phyloP scores from a whole-genome alignment of 2,329 filamentous ascomycete species.

The Rutstroemia sp. region DNA sequence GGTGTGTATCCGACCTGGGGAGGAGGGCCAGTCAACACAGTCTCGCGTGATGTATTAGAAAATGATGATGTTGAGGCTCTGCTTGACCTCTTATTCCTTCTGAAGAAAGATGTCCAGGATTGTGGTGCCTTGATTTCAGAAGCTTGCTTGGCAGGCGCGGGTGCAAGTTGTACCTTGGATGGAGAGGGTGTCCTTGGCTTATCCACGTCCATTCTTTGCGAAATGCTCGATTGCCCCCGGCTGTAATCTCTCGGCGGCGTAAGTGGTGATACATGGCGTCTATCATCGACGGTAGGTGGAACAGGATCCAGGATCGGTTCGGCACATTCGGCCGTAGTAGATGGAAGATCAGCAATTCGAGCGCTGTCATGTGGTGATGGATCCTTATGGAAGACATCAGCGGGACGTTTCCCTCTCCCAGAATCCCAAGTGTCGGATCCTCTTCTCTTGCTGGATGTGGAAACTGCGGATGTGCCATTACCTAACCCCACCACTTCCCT shows the following conservation, averaged over 20 bases:
- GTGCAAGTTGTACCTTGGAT: conserved; percentile 20
- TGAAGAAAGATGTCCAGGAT: conserved; percentile 70
- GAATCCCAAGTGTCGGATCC: conserved; percentile 33
- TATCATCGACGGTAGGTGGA: conserved; percentile 39
- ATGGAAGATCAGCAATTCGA: background rate
- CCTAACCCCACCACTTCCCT: conserved; percentile 50
- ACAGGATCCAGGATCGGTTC: conserved; percentile 39
- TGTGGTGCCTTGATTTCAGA: conserved; percentile 43
- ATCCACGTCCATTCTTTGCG: conserved; percentile 41
- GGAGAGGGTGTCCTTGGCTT: conserved; percentile 37
- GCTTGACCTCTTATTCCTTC: conserved; percentile 43
- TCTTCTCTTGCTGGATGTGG: conserved; percentile 50
- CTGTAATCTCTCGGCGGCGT: conserved; percentile 39
- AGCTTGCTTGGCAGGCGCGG: conserved; percentile 33
- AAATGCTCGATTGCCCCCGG: conserved; percentile 38
- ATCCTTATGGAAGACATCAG: conserved; percentile 19
- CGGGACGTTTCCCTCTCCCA: conserved; percentile 28
- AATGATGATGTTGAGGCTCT: conserved; percentile 60
- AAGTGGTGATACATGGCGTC: conserved; percentile 38
- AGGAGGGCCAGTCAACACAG: conserved; percentile 47
- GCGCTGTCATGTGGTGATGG: conserved; percentile 9
- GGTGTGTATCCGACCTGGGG: conserved; percentile 21
- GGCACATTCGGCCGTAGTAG: conserved; percentile 17
- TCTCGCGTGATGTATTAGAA: conserved; percentile 85
- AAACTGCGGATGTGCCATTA: conserved; percentile 46